Evolutionary conservation across 1,284 basidiomycete genomes (phyloP), one percentile per base, ranked within the genome.

Genomic region (Marasmius sp.): DNA sequence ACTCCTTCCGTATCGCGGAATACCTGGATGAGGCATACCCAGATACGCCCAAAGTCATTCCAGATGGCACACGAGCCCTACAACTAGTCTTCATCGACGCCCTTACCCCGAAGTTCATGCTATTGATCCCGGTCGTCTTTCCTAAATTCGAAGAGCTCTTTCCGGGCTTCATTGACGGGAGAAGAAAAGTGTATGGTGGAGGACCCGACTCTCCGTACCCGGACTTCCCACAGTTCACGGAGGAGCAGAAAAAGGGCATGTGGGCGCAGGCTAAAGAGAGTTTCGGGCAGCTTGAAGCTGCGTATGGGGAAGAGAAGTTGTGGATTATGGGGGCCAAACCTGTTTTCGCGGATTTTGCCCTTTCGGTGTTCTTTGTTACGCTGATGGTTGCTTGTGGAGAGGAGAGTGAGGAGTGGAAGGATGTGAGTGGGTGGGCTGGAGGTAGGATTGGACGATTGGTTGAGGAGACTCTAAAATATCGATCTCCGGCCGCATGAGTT

Each of bases 301-400:
- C 64, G 68, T 62, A 38, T 37, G 57, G 55, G 59, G 62, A 51
- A 75, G 73, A 54, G 10, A 50, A 20, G 49, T 10, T 34, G 33
- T 20, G 6, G 39, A 66, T 79, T 41, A 63, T 77, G 50, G 76
- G 76, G 12, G 51, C 72, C 50, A 67, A 59, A 3, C 14, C 68
- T 48, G 71, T 73, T 12, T 78, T 71, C 57, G 76, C 73, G 5
- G 78, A 79, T 57, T 61, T 69, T 38, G 18, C 71, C 12, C 67
- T 76, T 7, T 72, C 63, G 3, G 69, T 58, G 6, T 75, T 65
- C 67, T 48, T 79, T 41, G 57, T 39, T 9, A 70, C 69, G 69
- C 63, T 74, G 45, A 71, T 71, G 57, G 14, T 61, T n/a, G 65
- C 68, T 12, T 48, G 62, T 36, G 68, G 60, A 2, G 58, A 52